These are phyloP conservation scores for Chrysopogon serrulatus DNA, from an alignment of 176 grass and related monocot genomes.

Conservation along the genomic window DNA sequence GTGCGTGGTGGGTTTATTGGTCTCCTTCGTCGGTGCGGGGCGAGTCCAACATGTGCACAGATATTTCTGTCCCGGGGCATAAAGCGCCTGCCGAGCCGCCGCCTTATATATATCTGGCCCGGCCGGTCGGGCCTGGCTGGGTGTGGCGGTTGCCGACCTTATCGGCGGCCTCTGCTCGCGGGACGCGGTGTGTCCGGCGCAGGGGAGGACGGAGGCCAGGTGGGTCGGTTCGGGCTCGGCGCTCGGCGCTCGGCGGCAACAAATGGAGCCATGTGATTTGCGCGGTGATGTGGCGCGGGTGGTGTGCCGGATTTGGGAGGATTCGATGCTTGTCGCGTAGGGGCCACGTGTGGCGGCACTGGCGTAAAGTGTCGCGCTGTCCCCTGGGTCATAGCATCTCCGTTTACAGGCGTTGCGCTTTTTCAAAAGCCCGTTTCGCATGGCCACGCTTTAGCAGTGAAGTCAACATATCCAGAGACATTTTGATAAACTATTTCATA, in stretches of 20 bases:
- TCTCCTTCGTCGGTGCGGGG: not conserved
- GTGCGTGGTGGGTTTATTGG: constrained; percentile 10
- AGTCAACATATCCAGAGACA: too few species aligned
- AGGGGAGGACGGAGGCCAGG: not conserved
- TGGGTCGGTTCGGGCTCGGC: not conserved
- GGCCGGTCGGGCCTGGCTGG: not conserved
- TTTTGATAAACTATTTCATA: too few species aligned
- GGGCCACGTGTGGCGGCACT: constrained; percentile 27
- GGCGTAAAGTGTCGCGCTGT: not conserved
- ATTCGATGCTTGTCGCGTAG: constrained; percentile 24
- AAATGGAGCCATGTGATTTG: constrained; percentile 36
- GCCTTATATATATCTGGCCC: not conserved
- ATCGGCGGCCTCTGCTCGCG: not conserved
- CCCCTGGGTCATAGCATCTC: constrained; percentile 13
- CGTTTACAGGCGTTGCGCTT: not conserved
- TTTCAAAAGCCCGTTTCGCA: too few species aligned
- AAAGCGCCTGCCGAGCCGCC: not conserved
- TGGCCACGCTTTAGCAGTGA: too few species aligned
- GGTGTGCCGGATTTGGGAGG: not conserved
- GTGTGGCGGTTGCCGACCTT: not conserved
- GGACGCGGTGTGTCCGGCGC: not conserved
- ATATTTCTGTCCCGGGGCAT: constrained; percentile 16
- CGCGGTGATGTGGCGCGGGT: constrained; percentile 11
- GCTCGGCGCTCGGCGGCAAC: constrained; percentile 8
- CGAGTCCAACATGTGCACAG: not conserved